Evolutionary conservation across 805 yeast genomes (phyloP), one percentile per base, ranked within the genome.

Genomic region (Pichia sporocuriosa): DNA sequence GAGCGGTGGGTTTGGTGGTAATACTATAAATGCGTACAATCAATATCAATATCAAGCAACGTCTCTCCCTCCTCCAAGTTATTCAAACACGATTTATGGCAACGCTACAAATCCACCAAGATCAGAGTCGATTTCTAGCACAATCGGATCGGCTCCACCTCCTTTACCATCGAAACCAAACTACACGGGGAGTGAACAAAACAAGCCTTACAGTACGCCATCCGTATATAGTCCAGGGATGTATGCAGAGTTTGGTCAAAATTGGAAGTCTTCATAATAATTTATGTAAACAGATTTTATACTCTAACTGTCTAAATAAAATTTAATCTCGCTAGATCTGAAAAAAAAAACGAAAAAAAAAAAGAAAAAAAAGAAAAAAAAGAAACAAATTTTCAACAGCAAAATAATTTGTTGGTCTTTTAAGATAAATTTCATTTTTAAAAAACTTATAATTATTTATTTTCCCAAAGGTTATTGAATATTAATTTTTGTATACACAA

Each of bases 171-270:
- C 61, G 2, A 57, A 54, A 42, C 66, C 57, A 16, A 40, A 35
- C 3, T 10, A 24, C 6, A 58, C 57, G 29, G 45, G 42, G 7
- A 57, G 56, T 28, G 43, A 35, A 29, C 19, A 44, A 6, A 39
- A 44, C 8, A 70, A 71, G 21, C 70, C 72, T 45, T 75, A 74
- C 47, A 65, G 65, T 34, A 71, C 68, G 4, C 77, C 79, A 1
- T 69, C 79, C 2, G 73, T 69, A 3, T 75, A 66, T 52, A 70
- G 73, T 54, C 69, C 73, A 6, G 58, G 67, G 37, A 51, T 73
- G 58, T 73, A 74, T 48, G 63, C 72, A 11, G 54, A 51, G 38
- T 62, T 58, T 46, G 55, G 57, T 9, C 43, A 41, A 15, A 41
- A 44, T n/a, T 47, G 49, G 48, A 41, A 44, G n/a, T 25, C 37